Base-by-base conservation (phyloP, 1,139 yeast species). In the Saccharomycopsis crataegensis region DNA sequence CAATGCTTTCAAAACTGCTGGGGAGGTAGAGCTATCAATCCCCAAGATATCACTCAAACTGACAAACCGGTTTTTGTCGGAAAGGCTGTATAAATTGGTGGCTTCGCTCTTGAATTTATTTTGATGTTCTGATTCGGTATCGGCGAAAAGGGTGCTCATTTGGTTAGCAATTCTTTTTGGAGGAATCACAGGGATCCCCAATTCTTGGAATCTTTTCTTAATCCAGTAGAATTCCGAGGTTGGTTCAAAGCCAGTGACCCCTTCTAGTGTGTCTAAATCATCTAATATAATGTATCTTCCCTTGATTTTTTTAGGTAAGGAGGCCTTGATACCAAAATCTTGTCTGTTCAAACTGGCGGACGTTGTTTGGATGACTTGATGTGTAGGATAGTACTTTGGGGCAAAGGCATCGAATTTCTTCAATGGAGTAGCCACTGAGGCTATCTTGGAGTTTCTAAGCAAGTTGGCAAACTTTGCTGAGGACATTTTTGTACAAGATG, bases 321-420 rank as follows among this genome's bases (percentile, higher is more conserved):
- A 72, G 58, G 78, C 69, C 62, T 83, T 83, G 55, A 83, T 66
- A 59, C 89, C 89, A 78, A 81, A 83, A 66, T 83, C 83, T 57
- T 78, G 77, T 60, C 83, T 74, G 53, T 74, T 67, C 49, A 75
- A 67, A 1, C 84, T 73, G 2, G 83, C 73, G 11, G 81, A 74
- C 44, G 82, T 76, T 1, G 86, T 75, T 59, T 77, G 80, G 28
- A 83, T 71, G 28, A 79, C 73, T 65, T 83, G 88, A 60, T 78
- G 80, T 0, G 77, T 71, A 34, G 86, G 86, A 52, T 61, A 65
- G 28, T 58, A 55, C 49, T 59, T 64, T 14, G 62, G 54, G 46
- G 49, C 56, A 43, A 47, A 42, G 8, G 36, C 47, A n/a, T 42
- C 52, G 22, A 44, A 50, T 22, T 47, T 55, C 40, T 57, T 54